A percentile compares a stretch with the other conserved stretches of the same genome.
Evolutionary conservation across 257 asterid species (phyloP).

Genomic region (Rauvolfia tetraphylla): DNA sequence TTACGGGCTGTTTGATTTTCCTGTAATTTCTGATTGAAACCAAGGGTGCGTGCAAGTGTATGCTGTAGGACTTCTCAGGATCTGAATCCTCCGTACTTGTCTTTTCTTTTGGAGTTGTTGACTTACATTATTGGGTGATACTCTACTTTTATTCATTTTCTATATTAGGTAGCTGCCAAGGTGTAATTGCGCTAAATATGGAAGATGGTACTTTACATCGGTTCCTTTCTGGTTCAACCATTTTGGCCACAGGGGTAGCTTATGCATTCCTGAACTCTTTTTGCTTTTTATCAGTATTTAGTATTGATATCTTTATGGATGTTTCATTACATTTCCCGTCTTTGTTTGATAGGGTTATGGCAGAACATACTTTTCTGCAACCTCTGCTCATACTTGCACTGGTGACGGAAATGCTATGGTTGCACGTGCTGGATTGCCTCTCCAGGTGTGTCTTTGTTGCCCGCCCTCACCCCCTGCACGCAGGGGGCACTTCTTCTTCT

Average conservation of each 20-base stretch:
- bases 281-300: not conserved
- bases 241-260: conserved; percentile 94
- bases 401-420: conserved; percentile 99
- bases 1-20: not conserved
- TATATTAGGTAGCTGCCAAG: conserved; percentile 56
- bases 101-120: not conserved
- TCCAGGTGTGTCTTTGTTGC: conserved; percentile 47
- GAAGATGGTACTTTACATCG: conserved; percentile 98
- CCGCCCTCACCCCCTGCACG: not conserved
- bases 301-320: conserved; percentile 3
- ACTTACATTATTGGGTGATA: not conserved
- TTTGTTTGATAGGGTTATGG: conserved; percentile 75
- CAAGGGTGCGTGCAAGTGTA: not conserved
- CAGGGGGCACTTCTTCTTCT: not conserved
- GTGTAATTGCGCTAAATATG: conserved; percentile 89
- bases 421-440: conserved; percentile 97
- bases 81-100: not conserved
- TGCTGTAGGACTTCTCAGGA: not conserved
- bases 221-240: conserved; percentile 81
- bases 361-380: conserved; percentile 91
- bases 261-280: conserved; percentile 2
- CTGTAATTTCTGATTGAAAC: not conserved
- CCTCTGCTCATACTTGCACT: conserved; percentile 99
- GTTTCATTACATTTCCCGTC: conserved; percentile 4
- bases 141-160: not conserved